Conservation (phyloP, 352 stramenopile genomes). For the Globisporangium takayamanum region DNA sequence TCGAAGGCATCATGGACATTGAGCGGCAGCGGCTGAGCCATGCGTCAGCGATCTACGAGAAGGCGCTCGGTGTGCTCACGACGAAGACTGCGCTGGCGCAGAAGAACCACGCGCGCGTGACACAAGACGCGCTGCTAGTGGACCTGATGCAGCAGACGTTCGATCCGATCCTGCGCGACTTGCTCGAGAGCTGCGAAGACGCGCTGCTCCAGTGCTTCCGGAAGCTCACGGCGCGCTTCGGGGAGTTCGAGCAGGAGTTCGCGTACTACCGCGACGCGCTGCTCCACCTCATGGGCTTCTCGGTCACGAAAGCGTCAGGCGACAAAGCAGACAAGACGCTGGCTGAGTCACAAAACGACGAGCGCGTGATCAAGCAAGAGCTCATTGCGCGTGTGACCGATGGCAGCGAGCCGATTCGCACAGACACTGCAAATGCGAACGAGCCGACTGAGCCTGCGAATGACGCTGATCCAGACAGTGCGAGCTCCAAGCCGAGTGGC, state of each 20-base stretch:
- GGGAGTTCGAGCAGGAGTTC: constrained; percentile 75
- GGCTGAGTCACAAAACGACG: constrained; percentile 18
- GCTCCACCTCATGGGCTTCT: constrained; percentile 29
- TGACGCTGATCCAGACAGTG: neutral
- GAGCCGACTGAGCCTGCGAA: neutral
- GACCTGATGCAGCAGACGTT: constrained; percentile 69
- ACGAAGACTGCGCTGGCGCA: constrained; percentile 33
- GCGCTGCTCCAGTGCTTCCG: constrained; percentile 56
- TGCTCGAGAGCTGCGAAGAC: constrained; percentile 66
- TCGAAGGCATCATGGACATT: constrained; percentile 70
- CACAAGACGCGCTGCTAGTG: constrained; percentile 52
- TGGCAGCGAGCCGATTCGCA: neutral
- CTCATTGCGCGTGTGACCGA: constrained; percentile 20
- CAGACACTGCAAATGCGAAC: neutral
- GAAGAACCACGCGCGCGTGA: constrained; percentile 54
- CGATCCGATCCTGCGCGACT: constrained; percentile 50
- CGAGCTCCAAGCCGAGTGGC: neutral
- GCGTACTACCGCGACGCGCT: constrained; percentile 69
- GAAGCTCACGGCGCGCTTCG: constrained; percentile 54
- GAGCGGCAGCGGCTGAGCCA: constrained; percentile 59
- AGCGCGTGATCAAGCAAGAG: constrained; percentile 38
- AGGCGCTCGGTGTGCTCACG: constrained; percentile 43
- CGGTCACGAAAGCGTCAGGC: constrained; percentile 3
- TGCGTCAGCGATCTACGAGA: constrained; percentile 49
- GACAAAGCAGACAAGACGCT: constrained; percentile 13